These are phyloP conservation scores for Xenosphaeropsis pyriputrescens DNA, from an alignment of 2,329 filamentous ascomycete species.

Conservation along the genomic window DNA sequence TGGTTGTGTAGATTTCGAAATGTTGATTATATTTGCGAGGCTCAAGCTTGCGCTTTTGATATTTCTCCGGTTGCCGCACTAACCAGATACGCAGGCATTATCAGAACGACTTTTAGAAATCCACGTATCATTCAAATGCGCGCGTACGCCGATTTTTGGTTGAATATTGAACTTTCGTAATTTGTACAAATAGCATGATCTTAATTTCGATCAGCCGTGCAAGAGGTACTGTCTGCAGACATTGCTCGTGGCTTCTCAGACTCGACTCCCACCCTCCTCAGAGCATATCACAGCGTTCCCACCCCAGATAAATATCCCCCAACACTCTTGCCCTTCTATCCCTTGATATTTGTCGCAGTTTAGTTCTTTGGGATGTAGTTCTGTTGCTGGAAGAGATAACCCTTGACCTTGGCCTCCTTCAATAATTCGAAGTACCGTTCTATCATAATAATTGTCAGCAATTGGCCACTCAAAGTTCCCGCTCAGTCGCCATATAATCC, in stretches of 20 bases:
- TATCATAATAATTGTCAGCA: slow-evolving; percentile 20
- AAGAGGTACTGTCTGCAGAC: no score
- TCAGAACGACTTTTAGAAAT: slow-evolving; percentile 5
- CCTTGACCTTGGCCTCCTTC: slow-evolving; percentile 62
- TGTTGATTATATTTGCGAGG: no score
- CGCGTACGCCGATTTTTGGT: background rate
- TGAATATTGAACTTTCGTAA: slow-evolving; percentile 1
- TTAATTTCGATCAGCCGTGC: no score
- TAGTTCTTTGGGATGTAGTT: slow-evolving; percentile 48
- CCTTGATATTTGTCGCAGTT: background rate
- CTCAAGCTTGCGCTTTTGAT: slow-evolving; percentile 1
- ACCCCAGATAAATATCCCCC: no score
- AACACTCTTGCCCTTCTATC: no score
- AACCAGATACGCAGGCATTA: slow-evolving; percentile 7
- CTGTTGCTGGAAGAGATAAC: slow-evolving; percentile 66
- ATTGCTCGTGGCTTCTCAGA: no score
- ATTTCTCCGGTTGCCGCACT: slow-evolving; percentile 8
- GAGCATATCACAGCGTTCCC: no score
- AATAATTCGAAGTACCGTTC: slow-evolving; percentile 69
- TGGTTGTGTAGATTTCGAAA: slow-evolving; percentile 11
- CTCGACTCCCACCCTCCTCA: no score
- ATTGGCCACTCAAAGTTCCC: background rate
- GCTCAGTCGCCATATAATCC: no score
- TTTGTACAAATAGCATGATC: slow-evolving; percentile 1
- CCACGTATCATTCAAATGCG: no score